phyloP scores from a whole-genome alignment of 2,329 filamentous ascomycete genomes.

The Hypoxylon sp. region DNA sequence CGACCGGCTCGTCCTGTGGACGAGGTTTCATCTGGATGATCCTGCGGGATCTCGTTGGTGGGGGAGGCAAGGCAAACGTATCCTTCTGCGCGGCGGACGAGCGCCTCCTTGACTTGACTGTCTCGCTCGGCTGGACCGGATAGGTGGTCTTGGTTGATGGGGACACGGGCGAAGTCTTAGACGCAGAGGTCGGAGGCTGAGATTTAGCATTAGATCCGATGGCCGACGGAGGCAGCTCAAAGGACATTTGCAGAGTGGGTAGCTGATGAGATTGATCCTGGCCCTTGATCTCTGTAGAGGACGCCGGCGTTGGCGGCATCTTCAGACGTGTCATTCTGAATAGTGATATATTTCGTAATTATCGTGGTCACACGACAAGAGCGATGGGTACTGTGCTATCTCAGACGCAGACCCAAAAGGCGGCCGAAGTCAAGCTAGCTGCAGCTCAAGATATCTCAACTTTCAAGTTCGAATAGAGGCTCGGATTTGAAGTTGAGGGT shows the following conservation, averaged over 20 bases:
- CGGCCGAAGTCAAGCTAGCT: conserved; percentile 3
- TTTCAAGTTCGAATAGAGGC: conserved; percentile 12
- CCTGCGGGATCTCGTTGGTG: conserved; percentile 90
- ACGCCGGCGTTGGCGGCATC: conserved; percentile 80
- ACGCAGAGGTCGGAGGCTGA: conserved; percentile 59
- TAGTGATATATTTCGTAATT: conserved; percentile 15
- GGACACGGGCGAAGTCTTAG: conserved; percentile 52
- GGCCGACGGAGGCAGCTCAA: conserved; percentile 83
- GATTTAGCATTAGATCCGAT: conserved; percentile 63
- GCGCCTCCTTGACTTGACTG: conserved; percentile 66
- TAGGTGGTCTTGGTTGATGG: conserved; percentile 53
- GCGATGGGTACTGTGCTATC: conserved; percentile 1
- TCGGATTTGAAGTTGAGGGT: conserved; percentile 7
- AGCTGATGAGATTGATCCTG: conserved; percentile 75
- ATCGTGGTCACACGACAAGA: conserved; percentile 30
- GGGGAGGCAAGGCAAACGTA: conserved; percentile 86
- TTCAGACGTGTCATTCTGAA: conserved; percentile 72
- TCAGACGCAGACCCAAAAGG: not conserved
- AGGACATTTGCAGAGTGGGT: conserved; percentile 73
- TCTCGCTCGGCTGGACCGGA: conserved; percentile 60
- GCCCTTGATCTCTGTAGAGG: conserved; percentile 82
- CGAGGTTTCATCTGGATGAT: conserved; percentile 97
- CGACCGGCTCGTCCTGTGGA: conserved; percentile 56
- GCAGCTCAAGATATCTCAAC: not conserved
- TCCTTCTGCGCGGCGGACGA: conserved; percentile 67